A percentile compares a stretch with the other conserved stretches of the same genome.
These are phyloP conservation scores for Ceratocystis variospora DNA, from an alignment of 2,329 filamentous ascomycete species.

Conservation along the genomic window DNA sequence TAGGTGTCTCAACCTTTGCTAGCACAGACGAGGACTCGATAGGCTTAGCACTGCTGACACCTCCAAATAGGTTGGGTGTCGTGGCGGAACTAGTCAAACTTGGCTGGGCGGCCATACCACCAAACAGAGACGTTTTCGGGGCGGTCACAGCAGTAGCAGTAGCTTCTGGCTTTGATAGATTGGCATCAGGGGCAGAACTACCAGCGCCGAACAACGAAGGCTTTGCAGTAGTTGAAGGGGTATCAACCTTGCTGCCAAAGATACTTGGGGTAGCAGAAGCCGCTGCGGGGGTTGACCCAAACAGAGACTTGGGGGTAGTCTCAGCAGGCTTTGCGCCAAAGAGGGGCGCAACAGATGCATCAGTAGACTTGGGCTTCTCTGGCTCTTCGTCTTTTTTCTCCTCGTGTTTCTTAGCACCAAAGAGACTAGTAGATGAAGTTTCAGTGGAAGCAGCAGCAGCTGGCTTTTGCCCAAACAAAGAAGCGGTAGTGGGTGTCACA, in stretches of 20 bases:
- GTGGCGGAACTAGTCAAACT: conserved; percentile 10
- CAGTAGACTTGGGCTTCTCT: conserved; percentile 20
- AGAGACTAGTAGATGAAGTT: conserved; percentile 26
- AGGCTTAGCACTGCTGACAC: conserved; percentile 21
- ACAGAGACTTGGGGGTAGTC: conserved; percentile 17
- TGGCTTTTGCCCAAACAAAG: conserved; percentile 23
- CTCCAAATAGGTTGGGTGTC: conserved; percentile 15
- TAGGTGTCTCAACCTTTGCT: conserved; percentile 10
- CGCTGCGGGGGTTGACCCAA: conserved; percentile 7
- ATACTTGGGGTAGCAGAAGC: conserved; percentile 14
- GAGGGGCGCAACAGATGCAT: conserved; percentile 22
- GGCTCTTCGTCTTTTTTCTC: conserved; percentile 5
- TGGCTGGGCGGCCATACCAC: conserved; percentile 1
- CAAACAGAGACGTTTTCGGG: conserved; percentile 5
- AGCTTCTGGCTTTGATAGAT: not conserved
- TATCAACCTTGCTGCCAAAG: conserved; percentile 16
- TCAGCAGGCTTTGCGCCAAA: conserved; percentile 14
- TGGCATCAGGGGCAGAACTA: not conserved
- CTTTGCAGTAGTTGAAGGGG: not conserved
- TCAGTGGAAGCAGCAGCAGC: conserved; percentile 27
- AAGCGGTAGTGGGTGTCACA: conserved; percentile 23
- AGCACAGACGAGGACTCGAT: conserved; percentile 24
- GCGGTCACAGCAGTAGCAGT: not conserved
- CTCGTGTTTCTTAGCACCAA: conserved; percentile 27
- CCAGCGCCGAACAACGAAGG: conserved; percentile 3